A percentile compares a stretch with the other conserved stretches of the same genome.
These are phyloP conservation scores for Blastosporella zonata DNA, from an alignment of 1,284 basidiomycete species.

Conservation along the genomic window DNA sequence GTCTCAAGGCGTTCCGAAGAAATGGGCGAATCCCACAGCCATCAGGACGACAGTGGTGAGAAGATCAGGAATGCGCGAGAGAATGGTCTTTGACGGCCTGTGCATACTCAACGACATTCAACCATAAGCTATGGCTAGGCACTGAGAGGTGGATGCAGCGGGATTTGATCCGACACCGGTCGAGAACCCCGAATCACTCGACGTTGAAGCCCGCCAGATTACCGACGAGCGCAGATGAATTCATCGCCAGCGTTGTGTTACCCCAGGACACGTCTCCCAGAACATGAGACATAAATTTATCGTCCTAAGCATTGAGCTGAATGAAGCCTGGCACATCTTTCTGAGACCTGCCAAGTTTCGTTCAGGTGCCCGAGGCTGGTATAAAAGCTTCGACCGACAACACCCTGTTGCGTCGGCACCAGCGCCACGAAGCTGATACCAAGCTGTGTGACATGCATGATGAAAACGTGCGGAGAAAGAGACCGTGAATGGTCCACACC, in stretches of 20 bases:
- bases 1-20: conserved; percentile 7
- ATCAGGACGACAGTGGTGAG: conserved; percentile 7
- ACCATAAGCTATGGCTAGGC: not conserved
- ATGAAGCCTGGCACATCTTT: not conserved
- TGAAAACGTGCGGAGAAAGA: not conserved
- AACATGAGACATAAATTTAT: conserved; percentile 64
- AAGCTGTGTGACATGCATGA: conserved; percentile 43
- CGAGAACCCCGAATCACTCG: conserved; percentile 1
- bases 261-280: conserved; percentile 75
- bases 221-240: conserved; percentile 43
- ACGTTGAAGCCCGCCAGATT: conserved; percentile 21
- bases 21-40: conserved; percentile 2
- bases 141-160: conserved; percentile 8
- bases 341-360: conserved; percentile 61
- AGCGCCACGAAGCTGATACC: conserved; percentile 72
- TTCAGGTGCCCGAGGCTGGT: conserved; percentile 76
- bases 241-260: conserved; percentile 56
- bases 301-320: conserved; percentile 30
- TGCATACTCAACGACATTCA: not conserved
- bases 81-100: conserved; percentile 8
- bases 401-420: conserved; percentile 41
- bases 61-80: not conserved
- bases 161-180: not conserved
- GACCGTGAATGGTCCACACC: conserved; percentile 32
- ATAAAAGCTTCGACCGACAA: conserved; percentile 76